phyloP scores from a whole-genome alignment of 2,329 filamentous ascomycete genomes.

The Hymenoscyphus albidus region DNA sequence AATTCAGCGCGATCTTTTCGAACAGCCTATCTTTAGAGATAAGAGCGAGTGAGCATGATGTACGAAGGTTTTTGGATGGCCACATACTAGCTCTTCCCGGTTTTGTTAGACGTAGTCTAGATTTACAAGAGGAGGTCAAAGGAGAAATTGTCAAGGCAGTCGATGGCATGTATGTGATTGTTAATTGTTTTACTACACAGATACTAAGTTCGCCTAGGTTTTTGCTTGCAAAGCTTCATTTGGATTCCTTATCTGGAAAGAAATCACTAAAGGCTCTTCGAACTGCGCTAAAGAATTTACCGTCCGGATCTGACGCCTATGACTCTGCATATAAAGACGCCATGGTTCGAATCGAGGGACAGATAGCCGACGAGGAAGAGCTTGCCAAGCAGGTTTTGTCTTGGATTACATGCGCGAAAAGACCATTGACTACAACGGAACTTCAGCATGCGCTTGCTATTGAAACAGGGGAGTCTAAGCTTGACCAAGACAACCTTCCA shows the following conservation, averaged over 20 bases:
- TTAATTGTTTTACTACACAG: no score
- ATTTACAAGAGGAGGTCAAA: neutral
- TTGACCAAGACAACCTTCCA: conserved; percentile 39
- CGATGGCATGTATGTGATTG: conserved; percentile 36
- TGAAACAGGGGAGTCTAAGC: conserved; percentile 23
- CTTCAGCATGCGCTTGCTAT: conserved; percentile 44
- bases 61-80: no score
- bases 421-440: conserved; percentile 36
- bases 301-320: conserved; percentile 34
- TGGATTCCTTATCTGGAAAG: conserved; percentile 36
- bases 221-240: conserved; percentile 32
- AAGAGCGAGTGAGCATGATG: no score
- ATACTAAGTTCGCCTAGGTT: no score
- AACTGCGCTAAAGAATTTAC: conserved; percentile 33
- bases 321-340: conserved; percentile 40
- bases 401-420: conserved; percentile 41
- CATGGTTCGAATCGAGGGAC: conserved; percentile 41
- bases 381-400: conserved; percentile 36
- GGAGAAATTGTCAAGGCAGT: neutral
- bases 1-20: no score
- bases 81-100: no score
- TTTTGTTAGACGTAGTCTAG: no score
- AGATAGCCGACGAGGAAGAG: conserved; percentile 32
- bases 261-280: conserved; percentile 35
- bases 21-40: no score